Evolutionary conservation across 495 filamentous ascomycete genomes (phyloP), one percentile per base, ranked within the genome.

Genomic region (Penicillium desertorum): DNA sequence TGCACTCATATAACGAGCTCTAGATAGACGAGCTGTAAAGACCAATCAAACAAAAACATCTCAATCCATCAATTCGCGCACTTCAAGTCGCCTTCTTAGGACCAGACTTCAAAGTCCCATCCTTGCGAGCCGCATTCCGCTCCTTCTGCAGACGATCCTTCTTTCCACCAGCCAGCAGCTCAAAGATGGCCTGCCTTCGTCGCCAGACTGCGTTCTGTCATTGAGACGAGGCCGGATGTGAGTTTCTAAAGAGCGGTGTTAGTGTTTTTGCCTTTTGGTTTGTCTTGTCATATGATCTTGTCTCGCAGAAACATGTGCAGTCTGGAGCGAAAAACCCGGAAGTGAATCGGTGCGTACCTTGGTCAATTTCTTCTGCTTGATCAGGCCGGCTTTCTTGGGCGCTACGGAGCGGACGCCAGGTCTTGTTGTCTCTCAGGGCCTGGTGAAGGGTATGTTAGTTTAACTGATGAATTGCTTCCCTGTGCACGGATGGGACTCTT

Each of bases 161-260:
- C 80, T 87, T 88, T 11, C 82, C 85, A 4, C 83, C 85, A 57
- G 77, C 74, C 57, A 91, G 65, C 69, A 91, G 39, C 69, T 91
- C 88, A 60, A 60, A 90, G 62, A 80, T 92, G 88, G 5, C 88
- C 88, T 41, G 87, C 88, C 66, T 83, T 85, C 45, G 81, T 73
- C 5, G 84, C 88, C 22, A 92, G 76, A 62, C 69, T 80, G 56
- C 83, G 77, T 64, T 91, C 88, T 56, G 87, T 90, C 71, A 81
- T 80, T 0, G 76, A 76, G 4, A 79, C 79, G 20, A 91, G 73
- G 0, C 87, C 86, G 0, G 85, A 78, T 0, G 84, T 77, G 48
- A 85, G 76, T 82, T 88, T 89, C 86, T 87, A 39, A 1, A 56
- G 32, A 42, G 34, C 4, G 0, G 49, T 39, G 20, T 51, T 12